Percentiles rank a stretch among this genome's conserved stretches.
phyloP scores from a whole-genome alignment of 495 filamentous ascomycete species.

The Neurospora sp. region DNA sequence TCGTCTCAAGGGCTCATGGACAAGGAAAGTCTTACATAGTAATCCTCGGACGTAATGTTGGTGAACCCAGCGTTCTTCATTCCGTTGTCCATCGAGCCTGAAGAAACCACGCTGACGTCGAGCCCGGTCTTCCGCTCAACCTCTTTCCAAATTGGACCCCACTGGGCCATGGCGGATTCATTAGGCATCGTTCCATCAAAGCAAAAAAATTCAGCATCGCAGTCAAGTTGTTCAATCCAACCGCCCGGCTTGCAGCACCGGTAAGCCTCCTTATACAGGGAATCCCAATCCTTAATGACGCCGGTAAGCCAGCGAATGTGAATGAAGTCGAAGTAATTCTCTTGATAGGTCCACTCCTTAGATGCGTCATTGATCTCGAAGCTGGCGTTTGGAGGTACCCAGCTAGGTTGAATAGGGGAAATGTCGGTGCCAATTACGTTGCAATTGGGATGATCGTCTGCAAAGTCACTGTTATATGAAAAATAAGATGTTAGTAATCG shows the following conservation, averaged over 20 bases:
- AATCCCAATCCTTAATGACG: conserved; percentile 39
- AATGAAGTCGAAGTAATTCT: conserved; percentile 43
- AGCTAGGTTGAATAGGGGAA: conserved; percentile 41
- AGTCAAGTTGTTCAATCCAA: conserved; percentile 16
- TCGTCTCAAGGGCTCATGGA: not conserved
- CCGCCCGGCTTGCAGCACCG: conserved; percentile 27
- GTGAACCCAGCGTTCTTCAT: not conserved
- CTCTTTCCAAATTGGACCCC: not conserved
- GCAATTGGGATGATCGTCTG: conserved; percentile 38
- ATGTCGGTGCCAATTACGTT: conserved; percentile 52
- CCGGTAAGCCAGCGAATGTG: conserved; percentile 46
- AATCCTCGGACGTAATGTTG: not conserved
- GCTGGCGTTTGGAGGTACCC: conserved; percentile 33
- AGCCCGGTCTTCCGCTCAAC: not conserved
- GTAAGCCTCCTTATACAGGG: conserved; percentile 24
- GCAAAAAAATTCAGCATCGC: not conserved
- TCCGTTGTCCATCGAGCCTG: not conserved
- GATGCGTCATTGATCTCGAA: conserved; percentile 44
- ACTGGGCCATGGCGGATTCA: not conserved
- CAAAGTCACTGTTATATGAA: conserved; percentile 18
- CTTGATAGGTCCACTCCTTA: conserved; percentile 35
- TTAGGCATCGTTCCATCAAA: not conserved
- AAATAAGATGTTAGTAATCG: not conserved
- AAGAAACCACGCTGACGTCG: not conserved
- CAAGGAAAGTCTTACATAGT: not conserved